Conservation (phyloP, 2,329 filamentous ascomycete genomes). For the Colletotrichum viniferum region DNA sequence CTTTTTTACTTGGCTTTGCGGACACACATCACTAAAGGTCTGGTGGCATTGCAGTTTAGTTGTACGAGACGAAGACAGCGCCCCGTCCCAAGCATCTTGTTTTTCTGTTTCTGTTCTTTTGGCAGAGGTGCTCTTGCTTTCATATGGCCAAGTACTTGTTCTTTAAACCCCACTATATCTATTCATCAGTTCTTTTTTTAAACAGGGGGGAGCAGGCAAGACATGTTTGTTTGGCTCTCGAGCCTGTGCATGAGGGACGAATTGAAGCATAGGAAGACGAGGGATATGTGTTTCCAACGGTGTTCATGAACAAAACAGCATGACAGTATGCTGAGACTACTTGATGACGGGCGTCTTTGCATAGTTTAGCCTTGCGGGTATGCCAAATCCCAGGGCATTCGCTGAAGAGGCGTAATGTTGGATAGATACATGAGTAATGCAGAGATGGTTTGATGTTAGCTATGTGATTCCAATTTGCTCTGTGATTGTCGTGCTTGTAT, state of each 20-base stretch:
- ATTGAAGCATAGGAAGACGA: neutral
- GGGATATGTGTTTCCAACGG: neutral
- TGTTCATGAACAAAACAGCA: constrained; percentile 8
- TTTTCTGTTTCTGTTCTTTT: neutral
- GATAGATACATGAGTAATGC: constrained; percentile 22
- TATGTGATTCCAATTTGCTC: neutral
- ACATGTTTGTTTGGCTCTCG: neutral
- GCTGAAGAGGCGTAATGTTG: constrained; percentile 8
- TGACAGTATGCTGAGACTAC: neutral
- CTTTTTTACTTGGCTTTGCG: neutral
- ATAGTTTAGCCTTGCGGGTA: constrained; percentile 3
- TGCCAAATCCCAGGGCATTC: neutral
- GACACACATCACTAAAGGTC: neutral
- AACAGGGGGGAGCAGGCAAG: neutral
- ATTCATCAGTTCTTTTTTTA: neutral
- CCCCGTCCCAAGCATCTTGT: neutral
- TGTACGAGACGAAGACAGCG: neutral
- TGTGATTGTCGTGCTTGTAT: neutral
- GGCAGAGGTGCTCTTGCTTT: neutral
- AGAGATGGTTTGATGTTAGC: constrained; percentile 16
- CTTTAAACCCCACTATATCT: neutral
- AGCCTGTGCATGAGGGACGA: neutral
- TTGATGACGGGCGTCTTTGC: constrained; percentile 10
- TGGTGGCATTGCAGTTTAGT: constrained; percentile 3
- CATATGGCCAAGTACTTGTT: neutral